Base-by-base conservation (phyloP, 371 early-diverging fungal species). In the Lichtheimia ramosa region DNA sequence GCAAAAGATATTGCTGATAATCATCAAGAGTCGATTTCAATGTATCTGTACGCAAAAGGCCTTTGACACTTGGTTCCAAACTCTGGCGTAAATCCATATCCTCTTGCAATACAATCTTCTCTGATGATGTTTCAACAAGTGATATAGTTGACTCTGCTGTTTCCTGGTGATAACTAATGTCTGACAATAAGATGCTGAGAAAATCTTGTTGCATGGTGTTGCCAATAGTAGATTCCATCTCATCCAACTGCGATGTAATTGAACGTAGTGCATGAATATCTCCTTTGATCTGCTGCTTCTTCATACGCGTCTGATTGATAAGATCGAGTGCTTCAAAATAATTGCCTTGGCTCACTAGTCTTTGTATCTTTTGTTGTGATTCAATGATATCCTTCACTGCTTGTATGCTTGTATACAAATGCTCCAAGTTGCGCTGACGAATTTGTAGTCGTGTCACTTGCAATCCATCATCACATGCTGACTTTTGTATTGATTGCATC, bases 321-420 rank as follows among this genome's bases (percentile, higher is more conserved):
- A 96, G 68, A 59, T 92, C 92, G 64, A 97, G 67, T 5, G 96
- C 96, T 3, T 83, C 92, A 59, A 92, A 88, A 62, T 90, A 92
- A 64, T 96, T 89, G 7, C 87, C 86, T 42, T 90, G 88, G 0
- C 79, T 80, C 10, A 96, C 65, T 23, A 96, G 69, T 13, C 83
- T 79, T 62, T 94, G 93, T 18, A 96, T 91, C 63, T 85, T 88
- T 1, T 92, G 89, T 59, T 89, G 90, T 2, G 88, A 85, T 5
- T 90, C 83, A 53, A 82, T 79, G 18, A 96, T 79, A 43, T 87
- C 86, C 54, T 83, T 70, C 20, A 96, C 82, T 48, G 84, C 71
- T 48, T 79, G 79, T 2, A 96, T 84, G 2, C 84, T 83, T 46
- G 81, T 73, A 56, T 88, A 77, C 1, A 96, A 73, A 14, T 78